phyloP scores from a whole-genome alignment of 1,284 basidiomycete species.

The Fereydounia khargensis region DNA sequence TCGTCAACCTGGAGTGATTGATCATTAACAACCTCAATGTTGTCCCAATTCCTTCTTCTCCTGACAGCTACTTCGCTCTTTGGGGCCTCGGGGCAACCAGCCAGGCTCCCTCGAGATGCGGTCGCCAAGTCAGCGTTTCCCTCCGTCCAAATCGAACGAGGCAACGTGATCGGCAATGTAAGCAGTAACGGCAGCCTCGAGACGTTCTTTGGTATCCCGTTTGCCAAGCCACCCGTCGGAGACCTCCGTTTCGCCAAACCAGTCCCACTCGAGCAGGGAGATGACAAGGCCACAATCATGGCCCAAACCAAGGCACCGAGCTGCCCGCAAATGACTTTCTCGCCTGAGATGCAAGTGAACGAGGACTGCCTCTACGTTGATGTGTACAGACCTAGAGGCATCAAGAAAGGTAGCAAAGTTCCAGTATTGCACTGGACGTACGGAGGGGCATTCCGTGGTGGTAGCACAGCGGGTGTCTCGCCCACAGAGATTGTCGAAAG shows the following conservation, averaged over 20 bases:
- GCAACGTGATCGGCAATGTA: conserved; percentile 11
- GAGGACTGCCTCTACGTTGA: conserved; percentile 40
- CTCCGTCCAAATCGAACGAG: conserved; percentile 11
- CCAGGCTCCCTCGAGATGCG: too few relatives aligned
- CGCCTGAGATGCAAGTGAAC: conserved; percentile 10
- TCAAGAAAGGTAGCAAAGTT: conserved; percentile 8
- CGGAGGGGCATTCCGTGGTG: conserved; percentile 22
- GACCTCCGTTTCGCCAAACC: conserved; percentile 28
- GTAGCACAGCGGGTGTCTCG: conserved; percentile 1
- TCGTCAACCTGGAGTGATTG: too few relatives aligned
- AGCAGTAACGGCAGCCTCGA: conserved; percentile 11
- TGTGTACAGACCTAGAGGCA: conserved; percentile 20
- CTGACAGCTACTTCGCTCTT: too few relatives aligned
- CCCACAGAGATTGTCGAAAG: conserved; percentile 27
- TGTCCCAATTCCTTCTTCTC: too few relatives aligned
- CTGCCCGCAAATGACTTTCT: neutral
- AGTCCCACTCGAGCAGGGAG: conserved; percentile 8
- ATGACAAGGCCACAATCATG: conserved; percentile 2
- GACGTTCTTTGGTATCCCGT: conserved; percentile 35
- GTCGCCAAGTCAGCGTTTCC: too few relatives aligned
- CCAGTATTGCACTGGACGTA: conserved; percentile 34
- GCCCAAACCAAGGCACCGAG: too few relatives aligned
- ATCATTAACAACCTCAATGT: too few relatives aligned
- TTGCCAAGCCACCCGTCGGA: conserved; percentile 19
- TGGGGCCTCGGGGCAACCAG: too few relatives aligned